phyloP scores from a whole-genome alignment of 2,329 filamentous ascomycete genomes.

The Beauveria sp. region DNA sequence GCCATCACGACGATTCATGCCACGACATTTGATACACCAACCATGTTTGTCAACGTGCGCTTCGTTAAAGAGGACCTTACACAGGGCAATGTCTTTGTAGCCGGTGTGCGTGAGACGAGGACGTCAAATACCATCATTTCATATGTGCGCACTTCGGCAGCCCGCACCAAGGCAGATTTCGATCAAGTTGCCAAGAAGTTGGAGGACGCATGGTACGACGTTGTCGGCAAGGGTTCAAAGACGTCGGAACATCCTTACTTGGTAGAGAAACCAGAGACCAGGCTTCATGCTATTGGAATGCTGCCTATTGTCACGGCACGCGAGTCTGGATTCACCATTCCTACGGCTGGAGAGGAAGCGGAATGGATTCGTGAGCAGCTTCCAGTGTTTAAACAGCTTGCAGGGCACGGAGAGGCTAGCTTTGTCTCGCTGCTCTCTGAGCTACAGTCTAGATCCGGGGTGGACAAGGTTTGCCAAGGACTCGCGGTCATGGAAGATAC shows the following conservation, averaged over 20 bases:
- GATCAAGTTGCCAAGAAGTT: not conserved
- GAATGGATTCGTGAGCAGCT: not conserved
- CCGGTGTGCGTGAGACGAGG: not conserved
- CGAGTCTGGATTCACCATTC: not conserved
- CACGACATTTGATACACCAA: not conserved
- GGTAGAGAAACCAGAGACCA: not conserved
- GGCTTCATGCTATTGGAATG: not conserved
- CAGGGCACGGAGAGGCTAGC: not conserved
- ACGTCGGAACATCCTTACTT: not conserved
- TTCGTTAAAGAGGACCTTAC: not conserved
- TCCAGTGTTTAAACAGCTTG: not conserved
- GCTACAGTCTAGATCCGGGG: not conserved
- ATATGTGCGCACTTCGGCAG: not conserved
- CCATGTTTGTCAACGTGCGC: constrained; percentile 8
- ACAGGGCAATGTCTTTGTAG: not conserved
- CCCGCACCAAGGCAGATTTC: constrained; percentile 7
- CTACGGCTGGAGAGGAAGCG: not conserved
- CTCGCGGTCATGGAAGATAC: too few species aligned
- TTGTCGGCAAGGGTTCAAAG: not conserved
- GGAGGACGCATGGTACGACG: constrained; percentile 4
- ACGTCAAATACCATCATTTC: not conserved
- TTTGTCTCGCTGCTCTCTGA: not conserved
- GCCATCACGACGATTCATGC: not conserved
- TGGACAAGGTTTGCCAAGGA: too few species aligned
- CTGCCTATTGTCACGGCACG: constrained; percentile 1